Evolutionary conservation across 2,329 filamentous ascomycete genomes (phyloP).

Genomic region (Annulohypoxylon truncatum): DNA sequence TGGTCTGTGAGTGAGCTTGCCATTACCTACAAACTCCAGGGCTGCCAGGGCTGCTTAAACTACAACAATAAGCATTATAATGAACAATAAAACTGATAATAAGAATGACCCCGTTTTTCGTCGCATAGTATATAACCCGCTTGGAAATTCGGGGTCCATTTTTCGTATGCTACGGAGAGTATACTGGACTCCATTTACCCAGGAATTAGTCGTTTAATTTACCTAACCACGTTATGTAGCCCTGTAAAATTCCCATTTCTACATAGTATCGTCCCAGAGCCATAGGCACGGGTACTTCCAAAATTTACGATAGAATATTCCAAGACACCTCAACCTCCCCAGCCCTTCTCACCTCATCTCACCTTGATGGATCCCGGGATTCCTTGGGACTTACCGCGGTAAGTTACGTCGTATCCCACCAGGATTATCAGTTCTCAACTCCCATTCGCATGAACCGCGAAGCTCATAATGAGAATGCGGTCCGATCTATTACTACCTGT

Average conservation of each 20-base stretch:
- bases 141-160: slow-evolving; percentile 30
- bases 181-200: slow-evolving; percentile 4
- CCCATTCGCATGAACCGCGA: slow-evolving; percentile 8
- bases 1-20: slow-evolving; percentile 2
- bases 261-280: slow-evolving; percentile 34
- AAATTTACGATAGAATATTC: slow-evolving; percentile 39
- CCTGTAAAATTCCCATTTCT: slow-evolving; percentile 6
- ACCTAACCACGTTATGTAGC: slow-evolving; percentile 14
- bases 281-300: slow-evolving; percentile 40
- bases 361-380: slow-evolving; percentile 23
- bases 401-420: slow-evolving; percentile 13
- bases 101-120: slow-evolving; percentile 11
- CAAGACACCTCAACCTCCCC: slow-evolving; percentile 23
- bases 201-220: slow-evolving; percentile 26
- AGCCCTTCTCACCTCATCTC: slow-evolving; percentile 15
- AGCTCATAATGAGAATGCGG: not conserved
- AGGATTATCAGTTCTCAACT: slow-evolving; percentile 5
- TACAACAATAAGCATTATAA: not conserved
- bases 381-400: slow-evolving; percentile 19
- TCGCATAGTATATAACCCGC: slow-evolving; percentile 32
- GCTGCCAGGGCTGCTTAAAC: not conserved
- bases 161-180: slow-evolving; percentile 10
- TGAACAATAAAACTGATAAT: not conserved
- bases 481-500: slow-evolving; percentile 6
- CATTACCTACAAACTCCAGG: not conserved